A percentile compares a stretch with the other conserved stretches of the same genome.
Evolutionary conservation across 176 grass and related monocot genomes (phyloP).

Genomic region (Triticum urartu): DNA sequence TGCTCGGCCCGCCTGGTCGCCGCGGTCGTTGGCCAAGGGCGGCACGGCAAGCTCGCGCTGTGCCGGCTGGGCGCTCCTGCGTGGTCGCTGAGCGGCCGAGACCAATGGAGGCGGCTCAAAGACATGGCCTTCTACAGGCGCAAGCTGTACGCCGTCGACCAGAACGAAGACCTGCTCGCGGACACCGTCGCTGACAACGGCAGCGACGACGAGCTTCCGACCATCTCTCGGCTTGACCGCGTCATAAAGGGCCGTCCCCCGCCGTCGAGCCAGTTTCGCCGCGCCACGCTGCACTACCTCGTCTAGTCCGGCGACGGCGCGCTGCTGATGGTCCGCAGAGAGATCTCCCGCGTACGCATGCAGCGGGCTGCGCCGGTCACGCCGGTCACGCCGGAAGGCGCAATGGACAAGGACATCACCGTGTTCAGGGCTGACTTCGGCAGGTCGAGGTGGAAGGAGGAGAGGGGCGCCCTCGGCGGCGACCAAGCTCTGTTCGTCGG

Average conservation of each 20-base stretch:
- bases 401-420: neutral
- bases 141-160: neutral
- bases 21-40: constrained; percentile 10
- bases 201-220: neutral
- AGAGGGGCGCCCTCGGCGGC: neutral
- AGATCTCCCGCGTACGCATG: neutral
- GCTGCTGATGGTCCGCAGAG: neutral
- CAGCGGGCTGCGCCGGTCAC: neutral
- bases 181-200: neutral
- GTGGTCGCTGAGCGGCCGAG: neutral
- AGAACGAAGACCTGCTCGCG: constrained; percentile 8
- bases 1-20: neutral
- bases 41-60: constrained; percentile 3
- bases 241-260: neutral
- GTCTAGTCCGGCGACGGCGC: neutral
- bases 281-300: constrained; percentile 1
- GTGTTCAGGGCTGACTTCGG: constrained; percentile 8
- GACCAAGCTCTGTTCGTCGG: neutral
- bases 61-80: neutral
- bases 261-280: neutral
- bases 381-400: neutral
- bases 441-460: neutral
- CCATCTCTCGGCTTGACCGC: neutral
- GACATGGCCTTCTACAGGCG: neutral
- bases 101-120: neutral